Percentiles rank a stretch among this genome's conserved stretches.
These are phyloP conservation scores for Nakaseomyces kungkrabaensis DNA, from an alignment of 1,139 yeast species.

Conservation along the genomic window DNA sequence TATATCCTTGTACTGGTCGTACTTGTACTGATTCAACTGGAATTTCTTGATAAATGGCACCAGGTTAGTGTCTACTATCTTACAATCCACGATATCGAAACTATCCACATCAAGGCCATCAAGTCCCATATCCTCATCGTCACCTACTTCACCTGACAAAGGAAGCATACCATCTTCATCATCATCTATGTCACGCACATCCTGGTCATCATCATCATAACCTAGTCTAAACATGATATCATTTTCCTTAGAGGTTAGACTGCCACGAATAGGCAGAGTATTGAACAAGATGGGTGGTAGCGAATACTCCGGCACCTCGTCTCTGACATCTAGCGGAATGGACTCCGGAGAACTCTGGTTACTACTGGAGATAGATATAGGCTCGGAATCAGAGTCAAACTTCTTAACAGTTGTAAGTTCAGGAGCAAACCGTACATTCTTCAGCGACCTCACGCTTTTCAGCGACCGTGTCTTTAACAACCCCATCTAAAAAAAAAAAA, in stretches of 20 bases:
- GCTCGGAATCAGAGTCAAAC: conserved; percentile 23
- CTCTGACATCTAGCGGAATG: conserved; percentile 5
- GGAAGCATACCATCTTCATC: conserved; percentile 6
- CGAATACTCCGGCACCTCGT: conserved; percentile 1
- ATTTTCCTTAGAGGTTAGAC: not conserved
- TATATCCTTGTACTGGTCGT: not conserved
- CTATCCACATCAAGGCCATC: not conserved
- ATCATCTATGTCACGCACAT: not conserved
- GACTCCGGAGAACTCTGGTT: conserved; percentile 3
- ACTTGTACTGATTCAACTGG: conserved; percentile 8
- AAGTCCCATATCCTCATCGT: not conserved
- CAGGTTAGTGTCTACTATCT: conserved; percentile 7
- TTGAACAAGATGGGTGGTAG: conserved; percentile 2
- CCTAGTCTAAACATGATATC: not conserved
- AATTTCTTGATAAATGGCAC: conserved; percentile 3
- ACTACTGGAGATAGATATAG: conserved; percentile 23
- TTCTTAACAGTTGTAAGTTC: conserved; percentile 26
- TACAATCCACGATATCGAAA: conserved; percentile 11
- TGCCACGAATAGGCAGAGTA: not conserved
- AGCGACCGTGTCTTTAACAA: not conserved
- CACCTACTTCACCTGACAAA: not conserved
- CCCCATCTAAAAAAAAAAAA: not conserved
- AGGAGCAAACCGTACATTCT: conserved; percentile 25
- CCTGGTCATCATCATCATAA: conserved; percentile 1
- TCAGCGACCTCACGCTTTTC: conserved; percentile 1